phyloP scores from a whole-genome alignment of 2,329 filamentous ascomycete species.

The Colletotrichum abscissum region DNA sequence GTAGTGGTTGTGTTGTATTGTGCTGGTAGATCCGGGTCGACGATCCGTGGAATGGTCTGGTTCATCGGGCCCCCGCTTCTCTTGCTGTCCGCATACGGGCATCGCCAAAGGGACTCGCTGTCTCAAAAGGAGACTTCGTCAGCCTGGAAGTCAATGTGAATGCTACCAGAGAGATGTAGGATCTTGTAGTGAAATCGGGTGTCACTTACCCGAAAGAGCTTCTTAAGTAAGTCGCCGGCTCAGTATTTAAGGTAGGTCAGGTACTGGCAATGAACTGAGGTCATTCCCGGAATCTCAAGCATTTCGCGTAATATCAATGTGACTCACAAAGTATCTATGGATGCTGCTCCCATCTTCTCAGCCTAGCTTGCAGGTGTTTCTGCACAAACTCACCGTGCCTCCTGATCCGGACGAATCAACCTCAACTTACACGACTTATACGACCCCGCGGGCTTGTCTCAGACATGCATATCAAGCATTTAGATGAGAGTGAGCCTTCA shows the following conservation, averaged over 20 bases:
- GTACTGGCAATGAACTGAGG: background rate
- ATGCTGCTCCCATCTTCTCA: background rate
- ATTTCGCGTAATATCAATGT: background rate
- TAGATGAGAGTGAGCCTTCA: background rate
- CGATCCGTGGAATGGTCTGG: background rate
- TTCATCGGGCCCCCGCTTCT: background rate
- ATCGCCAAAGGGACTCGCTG: background rate
- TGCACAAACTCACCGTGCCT: background rate
- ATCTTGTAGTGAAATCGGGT: background rate
- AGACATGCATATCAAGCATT: background rate
- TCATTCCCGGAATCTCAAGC: background rate
- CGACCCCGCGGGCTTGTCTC: background rate
- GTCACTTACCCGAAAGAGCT: too few species aligned
- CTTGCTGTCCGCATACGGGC: background rate
- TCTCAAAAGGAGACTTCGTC: background rate
- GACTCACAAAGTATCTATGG: background rate
- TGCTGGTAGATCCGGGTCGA: conserved; percentile 9
- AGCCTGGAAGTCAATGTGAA: background rate
- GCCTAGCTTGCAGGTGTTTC: background rate
- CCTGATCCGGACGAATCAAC: background rate
- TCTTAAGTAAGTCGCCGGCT: too few species aligned
- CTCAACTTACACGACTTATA: background rate
- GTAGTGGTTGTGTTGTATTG: background rate
- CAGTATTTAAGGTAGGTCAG: too few species aligned
- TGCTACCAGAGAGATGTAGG: background rate